A percentile compares a stretch with the other conserved stretches of the same genome.
These are phyloP conservation scores for Climacium dendroides DNA, from an alignment of 225 moss, liverwort and hornwort genomes.

Conservation along the genomic window DNA sequence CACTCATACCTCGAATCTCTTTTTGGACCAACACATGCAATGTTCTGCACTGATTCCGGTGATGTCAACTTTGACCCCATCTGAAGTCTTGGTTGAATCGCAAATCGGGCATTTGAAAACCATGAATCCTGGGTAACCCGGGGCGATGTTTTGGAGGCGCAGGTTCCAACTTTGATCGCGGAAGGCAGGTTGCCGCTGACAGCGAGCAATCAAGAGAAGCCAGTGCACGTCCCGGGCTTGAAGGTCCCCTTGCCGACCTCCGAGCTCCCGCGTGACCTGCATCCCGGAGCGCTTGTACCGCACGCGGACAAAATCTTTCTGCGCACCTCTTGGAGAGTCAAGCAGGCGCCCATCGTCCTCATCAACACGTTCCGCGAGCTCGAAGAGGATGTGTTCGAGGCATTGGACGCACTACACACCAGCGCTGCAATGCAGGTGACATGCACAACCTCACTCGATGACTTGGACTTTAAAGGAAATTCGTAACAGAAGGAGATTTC, in stretches of 20 bases:
- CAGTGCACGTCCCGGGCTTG: slow-evolving; percentile 9
- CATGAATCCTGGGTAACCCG: not conserved
- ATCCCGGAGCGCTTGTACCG: not conserved
- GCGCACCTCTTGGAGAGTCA: not conserved
- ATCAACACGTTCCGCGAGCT: slow-evolving; percentile 24
- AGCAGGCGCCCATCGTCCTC: slow-evolving; percentile 13
- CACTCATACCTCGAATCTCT: not conserved
- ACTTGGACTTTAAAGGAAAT: not conserved
- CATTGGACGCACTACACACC: not conserved
- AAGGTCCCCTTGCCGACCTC: not conserved
- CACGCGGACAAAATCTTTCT: not conserved
- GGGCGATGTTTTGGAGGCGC: not conserved
- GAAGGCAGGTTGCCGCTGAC: slow-evolving; percentile 20
- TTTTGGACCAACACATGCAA: not conserved
- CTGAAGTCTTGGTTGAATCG: not conserved
- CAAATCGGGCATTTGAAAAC: not conserved
- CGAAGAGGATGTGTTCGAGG: not conserved
- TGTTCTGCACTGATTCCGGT: not conserved
- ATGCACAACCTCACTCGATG: not conserved
- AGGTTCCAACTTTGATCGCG: slow-evolving; percentile 17
- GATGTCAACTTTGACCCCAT: not conserved
- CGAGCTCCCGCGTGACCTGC: slow-evolving; percentile 10
- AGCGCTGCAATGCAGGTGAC: not conserved
- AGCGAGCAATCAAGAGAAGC: not conserved
- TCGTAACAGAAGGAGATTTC: not conserved